Evolutionary conservation across 352 stramenopile genomes (phyloP), one percentile per base, ranked within the genome.

Genomic region (Phytopythium litorale): DNA sequence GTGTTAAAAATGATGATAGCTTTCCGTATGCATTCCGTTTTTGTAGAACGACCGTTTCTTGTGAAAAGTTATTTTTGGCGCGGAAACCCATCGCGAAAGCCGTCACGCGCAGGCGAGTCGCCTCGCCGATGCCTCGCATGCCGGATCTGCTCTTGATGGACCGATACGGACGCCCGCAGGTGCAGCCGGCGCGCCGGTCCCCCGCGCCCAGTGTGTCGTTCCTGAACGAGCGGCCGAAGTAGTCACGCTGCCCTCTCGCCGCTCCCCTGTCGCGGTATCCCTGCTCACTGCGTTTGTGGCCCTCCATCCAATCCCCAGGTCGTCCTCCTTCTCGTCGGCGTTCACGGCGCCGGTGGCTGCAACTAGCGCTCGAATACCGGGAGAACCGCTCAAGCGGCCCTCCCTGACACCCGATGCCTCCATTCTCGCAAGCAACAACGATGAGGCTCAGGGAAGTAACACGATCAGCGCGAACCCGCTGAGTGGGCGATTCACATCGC

Each of bases 221-320:
- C 56, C 72, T 83, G 7, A 81, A 84, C 32, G 67, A 84, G 35
- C 70, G 50, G 1, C 25, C 68, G 2, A 76, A 71, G 75, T 81
- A 58, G 42, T 63, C 48, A 11, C 13, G 48, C 28, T 4, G 16
- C 7, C 21, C 56, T 19, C 8, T 43, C n/a, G 13, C 25, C n/a
- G 18, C 37, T 18, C 4, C n/a, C 38, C 15, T 18, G 7, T 45
- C 38, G 11, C 16, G 35, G 12, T 13, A 38, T 38, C 35, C 35
- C 3, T 7, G 38, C 11, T 45, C 38, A 18, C 11, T 19, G 38
- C 38, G 15, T n/a, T n/a, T 4, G 3, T 45, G 18, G 38, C 13
- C 15, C 3, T 45, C 38, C 6, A 45, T 33, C 21, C 21, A 9
- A 19, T 7, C 23, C 9, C 11, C 46, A 52, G 46, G 11, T 52